Evolutionary conservation across 129 eudicot genomes (phyloP), one percentile per base, ranked within the genome.

Genomic region (Helianthus annuus): DNA sequence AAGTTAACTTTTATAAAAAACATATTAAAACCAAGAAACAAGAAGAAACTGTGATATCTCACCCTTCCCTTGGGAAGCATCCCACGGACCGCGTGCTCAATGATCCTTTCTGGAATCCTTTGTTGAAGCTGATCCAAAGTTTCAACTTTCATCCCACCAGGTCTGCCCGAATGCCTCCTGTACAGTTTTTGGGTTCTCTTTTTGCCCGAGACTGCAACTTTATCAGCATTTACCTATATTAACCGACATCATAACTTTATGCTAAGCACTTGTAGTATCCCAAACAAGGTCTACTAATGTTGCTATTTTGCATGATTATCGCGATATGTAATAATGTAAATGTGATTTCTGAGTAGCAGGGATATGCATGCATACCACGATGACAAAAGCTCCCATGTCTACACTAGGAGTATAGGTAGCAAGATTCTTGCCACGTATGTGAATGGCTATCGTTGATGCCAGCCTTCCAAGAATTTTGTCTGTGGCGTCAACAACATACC

Each of bases 1-100:
- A 81, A 61, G 55, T 49, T 39, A 57, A 57, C 24, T 46, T 42
- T 34, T 49, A 76, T 52, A 60, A 48, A 66, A 48, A 55, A 52
- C 48, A 48, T 54, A 29, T 36, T 40, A 4, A 53, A 15, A 14
- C n/a, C 29, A 14, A 72, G 14, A 76, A 19, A 19, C 22, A 19
- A 19, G 15, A 7, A 56, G 22, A 75, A 42, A 10, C 36, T 36
- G 40, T 49, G 44, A 39, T 4, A 39, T 39, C 96, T 82, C 66
- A 93, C 98, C 82, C 95, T 69, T 68, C 97, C 98, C 64, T 91
- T 95, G 10, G 99, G 99, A 83, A 95, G 99, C 99, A 95, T 95
- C 39, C 99, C 99, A 68, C 97, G 94, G 11, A 95, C 99, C 0
- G 97, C 99, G 74, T 90, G 99, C 78, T 90, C 97, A 22, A 95